Conservation (phyloP, 345 rosid species). For the Microcos paniculata region DNA sequence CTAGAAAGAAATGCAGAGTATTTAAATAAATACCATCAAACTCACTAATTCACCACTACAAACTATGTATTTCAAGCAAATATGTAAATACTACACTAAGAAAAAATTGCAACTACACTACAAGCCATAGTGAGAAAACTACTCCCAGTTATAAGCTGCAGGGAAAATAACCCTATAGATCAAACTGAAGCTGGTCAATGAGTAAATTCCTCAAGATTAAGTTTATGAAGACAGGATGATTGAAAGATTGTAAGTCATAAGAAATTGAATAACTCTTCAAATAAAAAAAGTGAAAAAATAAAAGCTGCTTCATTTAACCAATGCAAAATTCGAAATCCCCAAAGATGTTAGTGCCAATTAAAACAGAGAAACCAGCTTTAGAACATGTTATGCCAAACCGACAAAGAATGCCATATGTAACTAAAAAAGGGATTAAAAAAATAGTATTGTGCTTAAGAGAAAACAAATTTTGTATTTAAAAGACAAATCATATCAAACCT, state of each 20-base stretch:
- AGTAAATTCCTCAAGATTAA: not conserved
- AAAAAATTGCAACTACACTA: not conserved
- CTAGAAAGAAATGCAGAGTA: constrained; percentile 33
- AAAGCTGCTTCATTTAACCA: not conserved
- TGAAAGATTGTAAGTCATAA: not conserved
- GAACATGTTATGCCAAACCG: not conserved
- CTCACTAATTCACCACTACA: not conserved
- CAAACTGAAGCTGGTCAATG: not conserved
- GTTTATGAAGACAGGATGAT: not conserved
- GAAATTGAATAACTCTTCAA: constrained; percentile 2
- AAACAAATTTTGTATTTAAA: constrained; percentile 1
- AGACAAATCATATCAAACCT: constrained; percentile 32
- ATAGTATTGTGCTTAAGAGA: not conserved
- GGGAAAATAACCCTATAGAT: not conserved
- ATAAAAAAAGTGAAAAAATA: not conserved
- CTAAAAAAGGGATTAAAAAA: not conserved
- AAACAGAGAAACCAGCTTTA: not conserved
- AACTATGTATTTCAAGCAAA: not conserved
- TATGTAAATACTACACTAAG: not conserved
- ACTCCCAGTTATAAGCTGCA: not conserved
- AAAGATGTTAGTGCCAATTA: not conserved
- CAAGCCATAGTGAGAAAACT: not conserved
- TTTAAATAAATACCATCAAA: constrained; percentile 5
- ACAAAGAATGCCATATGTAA: not conserved
- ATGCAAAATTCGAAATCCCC: not conserved